A percentile compares a stretch with the other conserved stretches of the same genome.
Evolutionary conservation across 306 rosid species (phyloP).

Genomic region (Comarum palustre): DNA sequence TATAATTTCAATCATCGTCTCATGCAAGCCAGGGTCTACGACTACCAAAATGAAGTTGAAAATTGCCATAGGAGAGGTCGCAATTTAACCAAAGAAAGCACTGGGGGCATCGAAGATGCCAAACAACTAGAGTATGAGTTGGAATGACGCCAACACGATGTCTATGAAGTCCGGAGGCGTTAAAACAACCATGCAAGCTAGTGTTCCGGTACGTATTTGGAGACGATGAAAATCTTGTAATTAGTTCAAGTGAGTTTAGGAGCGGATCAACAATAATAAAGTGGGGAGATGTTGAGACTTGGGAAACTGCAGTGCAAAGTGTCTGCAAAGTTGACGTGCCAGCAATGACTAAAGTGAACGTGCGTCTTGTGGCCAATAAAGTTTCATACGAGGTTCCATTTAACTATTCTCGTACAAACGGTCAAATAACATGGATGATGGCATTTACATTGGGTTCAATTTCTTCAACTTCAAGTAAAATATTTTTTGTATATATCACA

Average conservation of each 20-base stretch:
- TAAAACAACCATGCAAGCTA: neutral
- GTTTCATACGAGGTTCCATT: conserved; percentile 17
- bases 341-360: neutral
- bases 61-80: conserved; percentile 2
- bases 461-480: neutral
- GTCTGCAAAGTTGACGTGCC: neutral
- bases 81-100: conserved; percentile 7
- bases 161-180: conserved; percentile 1
- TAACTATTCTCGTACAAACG: conserved; percentile 4
- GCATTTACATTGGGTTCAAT: conserved; percentile 10
- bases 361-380: neutral
- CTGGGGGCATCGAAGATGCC: neutral
- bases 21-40: conserved; percentile 9
- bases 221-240: neutral
- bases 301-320: conserved; percentile 14
- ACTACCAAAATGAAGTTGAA: neutral
- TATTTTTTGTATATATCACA: too few species aligned
- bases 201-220: neutral
- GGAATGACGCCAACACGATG: neutral
- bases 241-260: neutral
- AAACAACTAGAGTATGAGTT: neutral
- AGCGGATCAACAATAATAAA: neutral
- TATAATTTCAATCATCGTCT: conserved; percentile 13
- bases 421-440: conserved; percentile 27
- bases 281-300: conserved; percentile 16